phyloP scores from a whole-genome alignment of 306 rosid genomes.

The Ziziphus jujuba region DNA sequence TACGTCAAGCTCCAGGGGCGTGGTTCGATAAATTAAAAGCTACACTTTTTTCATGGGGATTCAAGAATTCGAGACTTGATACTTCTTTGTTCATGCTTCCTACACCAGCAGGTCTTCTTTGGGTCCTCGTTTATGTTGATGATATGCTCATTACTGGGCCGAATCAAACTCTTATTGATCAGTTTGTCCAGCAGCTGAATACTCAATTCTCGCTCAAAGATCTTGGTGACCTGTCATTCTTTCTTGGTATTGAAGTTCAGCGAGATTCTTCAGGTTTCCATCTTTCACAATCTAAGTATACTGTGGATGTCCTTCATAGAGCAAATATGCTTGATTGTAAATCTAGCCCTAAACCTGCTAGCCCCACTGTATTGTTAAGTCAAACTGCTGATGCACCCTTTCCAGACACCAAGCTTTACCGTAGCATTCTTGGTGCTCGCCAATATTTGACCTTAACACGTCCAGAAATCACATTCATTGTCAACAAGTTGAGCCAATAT shows the following conservation, averaged over 20 bases:
- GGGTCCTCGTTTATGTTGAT: no score
- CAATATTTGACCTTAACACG: neutral
- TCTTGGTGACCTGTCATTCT: neutral
- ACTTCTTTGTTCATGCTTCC: neutral
- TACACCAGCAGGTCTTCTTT: no score
- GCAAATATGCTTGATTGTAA: neutral
- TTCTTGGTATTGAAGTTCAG: neutral
- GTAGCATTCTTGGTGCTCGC: no score
- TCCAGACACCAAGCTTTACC: no score
- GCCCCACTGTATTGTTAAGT: neutral
- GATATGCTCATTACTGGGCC: no score
- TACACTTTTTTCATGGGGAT: neutral
- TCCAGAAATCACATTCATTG: neutral
- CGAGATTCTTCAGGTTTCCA: neutral
- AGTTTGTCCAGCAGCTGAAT: neutral
- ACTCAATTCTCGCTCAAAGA: neutral
- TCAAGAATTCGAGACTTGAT: neutral
- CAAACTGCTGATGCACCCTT: no score
- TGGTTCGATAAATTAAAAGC: neutral
- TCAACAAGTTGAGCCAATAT: no score
- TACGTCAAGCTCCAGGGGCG: neutral
- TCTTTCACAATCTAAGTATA: neutral
- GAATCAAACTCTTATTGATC: neutral
- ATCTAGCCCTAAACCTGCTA: neutral
- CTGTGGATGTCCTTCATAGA: neutral